Conservation (phyloP, 768 basidiomycete species). For the Infundibulicybe gibba region DNA sequence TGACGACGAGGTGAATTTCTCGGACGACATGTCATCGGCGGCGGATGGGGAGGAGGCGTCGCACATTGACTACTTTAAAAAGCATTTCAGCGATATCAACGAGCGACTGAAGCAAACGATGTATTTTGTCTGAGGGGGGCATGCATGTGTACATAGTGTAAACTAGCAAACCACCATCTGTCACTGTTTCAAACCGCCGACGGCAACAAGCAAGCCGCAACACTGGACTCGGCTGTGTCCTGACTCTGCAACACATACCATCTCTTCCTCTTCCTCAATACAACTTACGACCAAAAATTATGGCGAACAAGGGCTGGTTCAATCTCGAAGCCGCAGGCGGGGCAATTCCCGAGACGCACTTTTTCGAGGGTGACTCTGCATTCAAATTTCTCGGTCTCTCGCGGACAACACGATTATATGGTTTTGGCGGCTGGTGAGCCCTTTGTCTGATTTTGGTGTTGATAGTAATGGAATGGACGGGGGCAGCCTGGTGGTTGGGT, state of each 20-base stretch:
- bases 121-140: conserved; percentile 23
- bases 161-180: no score
- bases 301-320: conserved; percentile 78
- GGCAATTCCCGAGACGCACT: conserved; percentile 70
- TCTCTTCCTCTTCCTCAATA: no score
- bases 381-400: conserved; percentile 79
- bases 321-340: conserved; percentile 70
- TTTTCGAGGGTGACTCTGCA: conserved; percentile 88
- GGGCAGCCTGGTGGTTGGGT: conserved; percentile 45
- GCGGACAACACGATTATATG: conserved; percentile 78
- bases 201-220: neutral
- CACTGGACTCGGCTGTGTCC: no score
- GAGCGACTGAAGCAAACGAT: conserved; percentile 19
- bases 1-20: conserved; percentile 25
- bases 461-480: no score
- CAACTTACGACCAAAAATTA: conserved; percentile 15
- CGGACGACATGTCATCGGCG: conserved; percentile 26
- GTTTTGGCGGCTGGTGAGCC: conserved; percentile 78
- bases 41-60: neutral
- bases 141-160: no score
- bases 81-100: conserved; percentile 27
- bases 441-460: neutral
- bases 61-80: conserved; percentile 25
- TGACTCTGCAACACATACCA: neutral
- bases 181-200: neutral